These are phyloP conservation scores for Plasmodium knowlesi DNA, from an alignment of 169 alveolate genomes.

Conservation along the genomic window DNA sequence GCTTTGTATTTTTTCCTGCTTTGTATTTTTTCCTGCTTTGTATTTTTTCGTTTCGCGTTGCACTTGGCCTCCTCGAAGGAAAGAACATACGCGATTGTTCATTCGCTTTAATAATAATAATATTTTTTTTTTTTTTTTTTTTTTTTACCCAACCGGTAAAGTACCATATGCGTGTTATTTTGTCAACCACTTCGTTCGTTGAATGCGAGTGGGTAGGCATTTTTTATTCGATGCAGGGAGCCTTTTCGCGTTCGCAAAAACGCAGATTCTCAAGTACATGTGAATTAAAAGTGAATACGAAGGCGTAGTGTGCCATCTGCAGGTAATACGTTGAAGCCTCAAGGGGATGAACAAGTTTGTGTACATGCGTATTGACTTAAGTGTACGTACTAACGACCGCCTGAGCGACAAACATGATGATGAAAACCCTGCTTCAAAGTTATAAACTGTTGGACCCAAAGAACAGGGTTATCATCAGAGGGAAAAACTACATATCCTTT, in stretches of 20 bases:
- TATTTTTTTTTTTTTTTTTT: background rate
- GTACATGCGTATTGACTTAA: background rate
- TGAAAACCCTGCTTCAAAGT: slow-evolving; percentile 2
- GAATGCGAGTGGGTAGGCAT: background rate
- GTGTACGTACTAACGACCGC: background rate
- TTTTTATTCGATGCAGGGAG: background rate
- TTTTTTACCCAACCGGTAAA: background rate
- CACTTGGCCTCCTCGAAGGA: background rate
- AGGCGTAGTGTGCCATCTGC: background rate
- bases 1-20: too few relatives aligned
- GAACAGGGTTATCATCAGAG: background rate
- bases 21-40: too few relatives aligned
- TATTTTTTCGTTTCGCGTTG: background rate
- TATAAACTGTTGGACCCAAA: background rate
- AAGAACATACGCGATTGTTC: background rate
- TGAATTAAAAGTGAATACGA: background rate
- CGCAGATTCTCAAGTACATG: background rate
- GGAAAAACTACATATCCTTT: slow-evolving; percentile 31
- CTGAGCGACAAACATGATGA: background rate
- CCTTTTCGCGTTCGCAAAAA: background rate
- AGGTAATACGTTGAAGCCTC: background rate
- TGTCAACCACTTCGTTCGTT: background rate
- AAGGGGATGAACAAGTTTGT: background rate
- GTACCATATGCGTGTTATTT: background rate
- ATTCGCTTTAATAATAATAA: background rate